These are phyloP conservation scores for Sugiyamaella pinicola DNA, from an alignment of 1,139 yeast genomes.

Conservation along the genomic window DNA sequence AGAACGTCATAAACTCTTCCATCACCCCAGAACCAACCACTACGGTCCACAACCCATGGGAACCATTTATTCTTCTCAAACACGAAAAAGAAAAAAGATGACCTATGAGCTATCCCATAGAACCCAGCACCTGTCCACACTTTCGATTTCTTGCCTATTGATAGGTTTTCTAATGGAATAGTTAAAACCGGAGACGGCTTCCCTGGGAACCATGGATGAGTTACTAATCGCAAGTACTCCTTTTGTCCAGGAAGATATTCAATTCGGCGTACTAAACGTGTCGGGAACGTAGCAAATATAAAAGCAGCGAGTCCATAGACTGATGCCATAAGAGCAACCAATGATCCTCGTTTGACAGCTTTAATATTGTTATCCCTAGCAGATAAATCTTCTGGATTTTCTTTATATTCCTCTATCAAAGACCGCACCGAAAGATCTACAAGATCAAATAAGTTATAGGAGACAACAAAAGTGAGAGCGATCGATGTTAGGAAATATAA, in stretches of 20 bases:
- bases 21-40: constrained; percentile 90
- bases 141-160: constrained; percentile 62
- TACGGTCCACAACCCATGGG: constrained; percentile 81
- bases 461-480: constrained; percentile 66
- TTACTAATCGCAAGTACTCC: constrained; percentile 62
- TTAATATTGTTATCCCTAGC: constrained; percentile 43
- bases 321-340: constrained; percentile 47
- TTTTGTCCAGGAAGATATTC: constrained; percentile 66
- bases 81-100: constrained; percentile 71
- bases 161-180: constrained; percentile 58
- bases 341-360: constrained; percentile 47
- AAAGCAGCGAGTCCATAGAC: constrained; percentile 48
- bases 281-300: constrained; percentile 56
- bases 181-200: constrained; percentile 74
- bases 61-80: constrained; percentile 58
- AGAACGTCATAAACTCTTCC: constrained; percentile 80
- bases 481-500: constrained; percentile 71
- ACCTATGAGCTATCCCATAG: constrained; percentile 78
- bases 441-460: constrained; percentile 65
- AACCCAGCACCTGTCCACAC: constrained; percentile 87
- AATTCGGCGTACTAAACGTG: constrained; percentile 70
- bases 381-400: constrained; percentile 51
- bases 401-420: constrained; percentile 59
- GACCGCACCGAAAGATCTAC: constrained; percentile 61
- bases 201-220: constrained; percentile 77